Evolutionary conservation across 1,284 basidiomycete genomes (phyloP).

Genomic region (Apiotrichum siamense): DNA sequence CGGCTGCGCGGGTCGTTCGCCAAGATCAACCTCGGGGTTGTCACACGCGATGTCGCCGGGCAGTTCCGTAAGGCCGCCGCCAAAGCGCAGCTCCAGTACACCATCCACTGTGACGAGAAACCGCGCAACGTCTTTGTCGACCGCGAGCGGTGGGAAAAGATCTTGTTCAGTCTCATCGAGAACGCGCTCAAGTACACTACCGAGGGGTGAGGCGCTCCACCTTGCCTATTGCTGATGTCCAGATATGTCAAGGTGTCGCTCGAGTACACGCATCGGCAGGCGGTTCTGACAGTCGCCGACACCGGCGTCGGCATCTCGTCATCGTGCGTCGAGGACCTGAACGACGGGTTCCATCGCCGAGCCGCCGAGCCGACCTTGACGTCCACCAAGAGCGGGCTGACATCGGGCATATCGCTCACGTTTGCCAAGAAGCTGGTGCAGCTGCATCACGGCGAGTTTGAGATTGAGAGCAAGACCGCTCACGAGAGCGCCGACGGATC

Average conservation of each 20-base stretch:
- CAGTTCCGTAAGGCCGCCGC: constrained; percentile 43
- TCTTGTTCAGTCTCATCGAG: constrained; percentile 44
- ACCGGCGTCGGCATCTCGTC: constrained; percentile 48
- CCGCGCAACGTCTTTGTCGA: constrained; percentile 41
- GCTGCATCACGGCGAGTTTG: constrained; percentile 46
- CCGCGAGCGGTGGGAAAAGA: constrained; percentile 49
- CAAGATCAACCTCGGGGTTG: constrained; percentile 39
- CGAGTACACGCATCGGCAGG: constrained; percentile 12
- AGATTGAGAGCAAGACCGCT: constrained; percentile 40
- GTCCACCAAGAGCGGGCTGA: no score
- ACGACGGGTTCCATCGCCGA: neutral
- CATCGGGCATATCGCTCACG: constrained; percentile 46
- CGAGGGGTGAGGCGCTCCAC: constrained; percentile 14
- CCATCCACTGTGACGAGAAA: constrained; percentile 39
- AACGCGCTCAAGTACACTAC: constrained; percentile 10
- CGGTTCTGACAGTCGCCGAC: constrained; percentile 40
- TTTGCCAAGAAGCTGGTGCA: constrained; percentile 47
- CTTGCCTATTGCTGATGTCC: neutral
- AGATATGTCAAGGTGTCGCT: neutral
- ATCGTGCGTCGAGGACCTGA: neutral
- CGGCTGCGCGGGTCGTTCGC: constrained; percentile 40
- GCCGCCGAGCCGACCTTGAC: neutral
- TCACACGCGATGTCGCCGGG: constrained; percentile 45
- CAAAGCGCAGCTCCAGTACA: constrained; percentile 33
- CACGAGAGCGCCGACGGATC: constrained; percentile 31